A percentile compares a stretch with the other conserved stretches of the same genome.
These are phyloP conservation scores for Erodium trifolium DNA, from an alignment of 441 rosid species.

Conservation along the genomic window DNA sequence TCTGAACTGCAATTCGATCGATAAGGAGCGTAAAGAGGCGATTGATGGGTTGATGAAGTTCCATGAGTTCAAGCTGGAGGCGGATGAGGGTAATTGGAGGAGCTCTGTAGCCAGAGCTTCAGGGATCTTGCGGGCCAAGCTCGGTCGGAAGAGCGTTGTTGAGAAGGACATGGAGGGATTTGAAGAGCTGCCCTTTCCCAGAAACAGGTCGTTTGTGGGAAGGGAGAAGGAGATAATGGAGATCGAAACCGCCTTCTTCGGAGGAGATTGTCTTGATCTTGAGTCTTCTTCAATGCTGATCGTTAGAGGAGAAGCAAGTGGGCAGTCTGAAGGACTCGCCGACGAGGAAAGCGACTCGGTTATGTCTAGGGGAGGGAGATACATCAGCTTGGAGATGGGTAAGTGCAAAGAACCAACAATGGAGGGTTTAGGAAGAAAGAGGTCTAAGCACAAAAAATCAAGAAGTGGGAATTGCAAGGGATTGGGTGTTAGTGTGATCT, in stretches of 20 bases:
- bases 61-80: slow-evolving; percentile 74
- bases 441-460: slow-evolving; percentile 49
- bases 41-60: slow-evolving; percentile 64
- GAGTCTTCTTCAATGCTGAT: slow-evolving; percentile 21
- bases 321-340: slow-evolving; percentile 50
- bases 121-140: slow-evolving; percentile 49
- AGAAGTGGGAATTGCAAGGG: no score
- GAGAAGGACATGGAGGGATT: slow-evolving; percentile 41
- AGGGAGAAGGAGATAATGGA: slow-evolving; percentile 70
- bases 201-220: slow-evolving; percentile 60
- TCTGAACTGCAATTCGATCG: slow-evolving; percentile 53
- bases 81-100: slow-evolving; percentile 76
- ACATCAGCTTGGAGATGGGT: slow-evolving; percentile 60
- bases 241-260: slow-evolving; percentile 67
- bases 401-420: slow-evolving; percentile 53
- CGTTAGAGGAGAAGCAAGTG: no score
- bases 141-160: slow-evolving; percentile 68
- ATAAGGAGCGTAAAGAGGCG: slow-evolving; percentile 69
- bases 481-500: slow-evolving; percentile 23
- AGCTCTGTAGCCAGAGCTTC: slow-evolving; percentile 53
- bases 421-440: slow-evolving; percentile 39
- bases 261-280: slow-evolving; percentile 12
- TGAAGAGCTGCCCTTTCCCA: slow-evolving; percentile 69
- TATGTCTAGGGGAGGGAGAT: slow-evolving; percentile 37
- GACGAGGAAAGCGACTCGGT: slow-evolving; percentile 64